phyloP scores from a whole-genome alignment of 1,139 yeast species.

The Arxiozyma slooffiae region DNA sequence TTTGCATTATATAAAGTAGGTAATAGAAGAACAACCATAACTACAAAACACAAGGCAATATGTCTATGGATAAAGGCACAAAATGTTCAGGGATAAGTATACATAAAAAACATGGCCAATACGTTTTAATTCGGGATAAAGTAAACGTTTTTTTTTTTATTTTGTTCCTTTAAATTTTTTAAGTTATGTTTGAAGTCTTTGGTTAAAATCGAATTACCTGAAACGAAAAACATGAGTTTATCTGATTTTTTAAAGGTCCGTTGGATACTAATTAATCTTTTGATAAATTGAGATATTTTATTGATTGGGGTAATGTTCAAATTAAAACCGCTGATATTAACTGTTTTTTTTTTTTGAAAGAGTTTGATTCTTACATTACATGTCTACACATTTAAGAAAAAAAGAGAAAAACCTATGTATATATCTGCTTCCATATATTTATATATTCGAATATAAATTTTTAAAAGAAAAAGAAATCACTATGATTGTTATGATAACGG shows the following conservation, averaged over 20 bases:
- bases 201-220: conserved; percentile 62
- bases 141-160: conserved; percentile 91
- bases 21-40: conserved; percentile 72
- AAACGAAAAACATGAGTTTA: conserved; percentile 55
- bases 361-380: background rate
- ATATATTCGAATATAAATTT: no score
- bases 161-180: conserved; percentile 57
- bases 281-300: conserved; percentile 62
- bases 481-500: no score
- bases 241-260: conserved; percentile 64
- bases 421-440: no score
- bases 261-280: conserved; percentile 67
- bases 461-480: no score
- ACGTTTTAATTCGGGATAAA: conserved; percentile 68
- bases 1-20: conserved; percentile 73
- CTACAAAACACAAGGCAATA: conserved; percentile 93
- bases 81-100: conserved; percentile 88
- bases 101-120: conserved; percentile 64
- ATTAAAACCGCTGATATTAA: conserved; percentile 23
- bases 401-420: no score
- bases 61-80: conserved; percentile 90
- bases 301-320: conserved; percentile 50
- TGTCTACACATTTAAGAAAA: no score
- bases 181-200: conserved; percentile 54
- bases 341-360: conserved; percentile 23